Evolutionary conservation across 78 protist genomes (phyloP).

Genomic region (Dictyostelium citrinum): DNA sequence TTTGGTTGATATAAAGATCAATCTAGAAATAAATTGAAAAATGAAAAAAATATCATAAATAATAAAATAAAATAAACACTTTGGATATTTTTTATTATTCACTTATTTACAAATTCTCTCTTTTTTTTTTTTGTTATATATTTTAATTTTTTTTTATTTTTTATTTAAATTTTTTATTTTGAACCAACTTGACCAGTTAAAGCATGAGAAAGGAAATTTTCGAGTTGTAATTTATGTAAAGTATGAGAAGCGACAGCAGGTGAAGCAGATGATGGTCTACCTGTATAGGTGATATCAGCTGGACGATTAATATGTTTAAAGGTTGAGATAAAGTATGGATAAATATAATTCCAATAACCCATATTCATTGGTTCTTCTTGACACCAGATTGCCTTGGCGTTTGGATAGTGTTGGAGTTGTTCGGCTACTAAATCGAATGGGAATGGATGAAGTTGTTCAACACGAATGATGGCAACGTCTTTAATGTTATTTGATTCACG

Average conservation of each 20-base stretch:
- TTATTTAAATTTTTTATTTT: background rate
- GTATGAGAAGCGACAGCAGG: slow-evolving; percentile 84
- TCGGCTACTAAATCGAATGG: slow-evolving; percentile 90
- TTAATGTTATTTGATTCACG: slow-evolving; percentile 55
- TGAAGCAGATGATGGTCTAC: slow-evolving; percentile 87
- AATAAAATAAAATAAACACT: too few species aligned
- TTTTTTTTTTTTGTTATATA: too few species aligned
- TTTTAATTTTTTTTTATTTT: too few species aligned
- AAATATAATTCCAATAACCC: slow-evolving; percentile 87
- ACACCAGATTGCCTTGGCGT: slow-evolving; percentile 89
- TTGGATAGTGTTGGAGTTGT: slow-evolving; percentile 56
- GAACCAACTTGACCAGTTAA: slow-evolving; percentile 20
- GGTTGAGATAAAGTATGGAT: slow-evolving; percentile 41
- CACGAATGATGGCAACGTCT: slow-evolving; percentile 91
- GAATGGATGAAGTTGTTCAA: slow-evolving; percentile 97
- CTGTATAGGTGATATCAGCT: slow-evolving; percentile 53
- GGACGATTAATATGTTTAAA: slow-evolving; percentile 62
- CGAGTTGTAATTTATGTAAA: slow-evolving; percentile 46
- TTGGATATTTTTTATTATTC: too few species aligned
- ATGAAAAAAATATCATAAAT: too few species aligned
- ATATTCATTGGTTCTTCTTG: slow-evolving; percentile 96
- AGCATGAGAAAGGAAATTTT: slow-evolving; percentile 41
- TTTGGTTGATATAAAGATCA: too few species aligned
- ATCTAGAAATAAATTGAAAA: too few species aligned
- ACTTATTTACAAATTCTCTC: background rate